These are phyloP conservation scores for Rubroboletus satanas DNA, from an alignment of 768 basidiomycete species.

Conservation along the genomic window DNA sequence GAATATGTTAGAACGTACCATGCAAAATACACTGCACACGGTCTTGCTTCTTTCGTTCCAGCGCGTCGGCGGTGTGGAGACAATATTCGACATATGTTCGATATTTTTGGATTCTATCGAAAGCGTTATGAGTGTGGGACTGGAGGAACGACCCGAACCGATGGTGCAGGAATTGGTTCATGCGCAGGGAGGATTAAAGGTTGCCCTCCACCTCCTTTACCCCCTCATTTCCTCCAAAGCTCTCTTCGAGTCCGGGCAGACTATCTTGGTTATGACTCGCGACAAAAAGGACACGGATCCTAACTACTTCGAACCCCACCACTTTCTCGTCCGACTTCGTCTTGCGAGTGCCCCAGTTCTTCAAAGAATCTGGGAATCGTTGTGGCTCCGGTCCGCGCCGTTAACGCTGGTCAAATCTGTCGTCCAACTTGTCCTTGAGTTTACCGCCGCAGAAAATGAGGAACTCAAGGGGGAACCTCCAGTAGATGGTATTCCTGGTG, in stretches of 20 bases:
- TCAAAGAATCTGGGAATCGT: slow-evolving; percentile 70
- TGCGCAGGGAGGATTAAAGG: slow-evolving; percentile 78
- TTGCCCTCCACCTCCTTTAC: slow-evolving; percentile 71
- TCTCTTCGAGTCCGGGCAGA: slow-evolving; percentile 84
- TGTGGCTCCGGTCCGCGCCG: slow-evolving; percentile 78
- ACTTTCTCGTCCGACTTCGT: slow-evolving; percentile 82
- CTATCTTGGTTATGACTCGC: slow-evolving; percentile 60
- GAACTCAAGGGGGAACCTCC: slow-evolving; percentile 49
- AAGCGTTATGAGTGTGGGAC: slow-evolving; percentile 42
- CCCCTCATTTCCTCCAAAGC: slow-evolving; percentile 76
- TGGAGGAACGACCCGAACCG: slow-evolving; percentile 54
- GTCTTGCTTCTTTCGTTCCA: slow-evolving; percentile 76
- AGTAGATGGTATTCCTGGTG: slow-evolving; percentile 33
- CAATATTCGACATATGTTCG: slow-evolving; percentile 56
- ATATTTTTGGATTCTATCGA: slow-evolving; percentile 57
- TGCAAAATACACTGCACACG: slow-evolving; percentile 73
- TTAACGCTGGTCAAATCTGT: slow-evolving; percentile 70
- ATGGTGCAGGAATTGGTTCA: slow-evolving; percentile 66
- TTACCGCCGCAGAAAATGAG: slow-evolving; percentile 80
- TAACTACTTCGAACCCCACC: slow-evolving; percentile 80
- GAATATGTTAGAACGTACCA: slow-evolving; percentile 59
- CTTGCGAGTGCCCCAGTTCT: slow-evolving; percentile 64
- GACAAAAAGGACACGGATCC: slow-evolving; percentile 77
- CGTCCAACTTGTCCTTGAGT: slow-evolving; percentile 73
- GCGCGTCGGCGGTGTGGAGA: slow-evolving; percentile 64